Base-by-base conservation (phyloP, 352 stramenopile genomes). In the Saprolegnia diclina region DNA sequence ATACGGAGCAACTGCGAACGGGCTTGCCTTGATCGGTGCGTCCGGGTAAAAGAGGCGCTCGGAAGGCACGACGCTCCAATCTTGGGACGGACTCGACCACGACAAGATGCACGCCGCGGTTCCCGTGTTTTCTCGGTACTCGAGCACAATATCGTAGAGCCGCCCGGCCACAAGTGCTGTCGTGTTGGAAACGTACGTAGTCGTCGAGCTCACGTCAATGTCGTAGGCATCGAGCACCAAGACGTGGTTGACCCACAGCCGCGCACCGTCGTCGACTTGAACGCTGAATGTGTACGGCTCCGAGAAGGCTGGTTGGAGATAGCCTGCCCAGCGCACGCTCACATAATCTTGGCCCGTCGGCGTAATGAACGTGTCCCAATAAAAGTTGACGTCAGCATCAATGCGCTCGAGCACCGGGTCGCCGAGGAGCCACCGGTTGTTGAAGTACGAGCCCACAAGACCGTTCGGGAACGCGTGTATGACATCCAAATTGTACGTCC, bases 371-470 rank as follows among this genome's bases (percentile, higher is more conserved):
- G 94, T 82, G 18, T 79, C 72, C 95, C 96, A 99, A 3, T 78
- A 70, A 73, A 99, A 98, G 71, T 98, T 82, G 56, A 99, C 83
- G 4, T 76, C 71, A 10, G 73, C 48, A 72, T 99, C 96, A 2
- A 98, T 74, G 19, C 94, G 84, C 46, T 83, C 83, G 0, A 97
- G 44, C 26, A 88, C 81, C 6, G 94, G 85, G 6, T 79, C 77
- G 13, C 90, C 92, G 56, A 95, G 91, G 24, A 98, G 77, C 95
- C 95, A 98, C 0, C 94, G 83, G 72, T 99, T 99, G 73, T 96
- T 98, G 70, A 96, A 99, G 74, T 99, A 99, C 70, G 89, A 81
- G 0, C 89, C 95, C 6, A 84, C 38, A 2, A 99, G 79, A 4
- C 96, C 96, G 56, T 81, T 83, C 22, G 78, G 77, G n/a, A 78